A percentile compares a stretch with the other conserved stretches of the same genome.
Evolutionary conservation across 192 early-diverging fungal species (phyloP).

Genomic region (Backusella australiensis): DNA sequence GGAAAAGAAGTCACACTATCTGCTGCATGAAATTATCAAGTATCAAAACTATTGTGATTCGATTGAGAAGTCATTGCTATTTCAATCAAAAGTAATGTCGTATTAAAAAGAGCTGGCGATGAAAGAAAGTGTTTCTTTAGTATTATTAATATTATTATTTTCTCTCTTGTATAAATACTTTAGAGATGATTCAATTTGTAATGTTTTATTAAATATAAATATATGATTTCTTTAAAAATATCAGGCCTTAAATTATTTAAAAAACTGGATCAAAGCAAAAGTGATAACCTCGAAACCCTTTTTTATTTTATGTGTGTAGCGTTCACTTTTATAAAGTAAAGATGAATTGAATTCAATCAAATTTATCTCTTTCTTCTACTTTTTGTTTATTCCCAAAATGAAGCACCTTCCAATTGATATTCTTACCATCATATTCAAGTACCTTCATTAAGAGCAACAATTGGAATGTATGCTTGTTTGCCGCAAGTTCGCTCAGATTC

Average conservation of each 20-base stretch:
- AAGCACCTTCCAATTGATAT: neutral
- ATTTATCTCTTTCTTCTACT: too few relatives aligned
- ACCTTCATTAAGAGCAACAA: neutral
- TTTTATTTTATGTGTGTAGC: too few relatives aligned
- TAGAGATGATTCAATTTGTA: neutral
- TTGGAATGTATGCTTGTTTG: neutral
- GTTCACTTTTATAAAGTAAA: too few relatives aligned
- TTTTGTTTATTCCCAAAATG: too few relatives aligned
- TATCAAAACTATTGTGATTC: constrained; percentile 77
- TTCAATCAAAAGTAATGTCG: constrained; percentile 8
- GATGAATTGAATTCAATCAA: too few relatives aligned
- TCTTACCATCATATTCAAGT: neutral
- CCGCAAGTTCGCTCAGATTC: too few relatives aligned
- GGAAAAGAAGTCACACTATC: constrained; percentile 71
- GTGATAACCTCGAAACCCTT: too few relatives aligned
- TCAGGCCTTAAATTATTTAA: too few relatives aligned
- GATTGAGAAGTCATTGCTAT: constrained; percentile 46
- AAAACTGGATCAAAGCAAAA: too few relatives aligned
- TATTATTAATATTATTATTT: neutral
- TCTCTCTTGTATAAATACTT: neutral
- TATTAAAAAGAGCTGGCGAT: neutral
- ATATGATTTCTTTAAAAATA: too few relatives aligned
- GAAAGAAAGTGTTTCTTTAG: too few relatives aligned
- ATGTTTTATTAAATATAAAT: neutral
- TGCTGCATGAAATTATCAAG: constrained; percentile 78